phyloP scores from a whole-genome alignment of 1,284 basidiomycete genomes.

The Afroboletus lepidellus region DNA sequence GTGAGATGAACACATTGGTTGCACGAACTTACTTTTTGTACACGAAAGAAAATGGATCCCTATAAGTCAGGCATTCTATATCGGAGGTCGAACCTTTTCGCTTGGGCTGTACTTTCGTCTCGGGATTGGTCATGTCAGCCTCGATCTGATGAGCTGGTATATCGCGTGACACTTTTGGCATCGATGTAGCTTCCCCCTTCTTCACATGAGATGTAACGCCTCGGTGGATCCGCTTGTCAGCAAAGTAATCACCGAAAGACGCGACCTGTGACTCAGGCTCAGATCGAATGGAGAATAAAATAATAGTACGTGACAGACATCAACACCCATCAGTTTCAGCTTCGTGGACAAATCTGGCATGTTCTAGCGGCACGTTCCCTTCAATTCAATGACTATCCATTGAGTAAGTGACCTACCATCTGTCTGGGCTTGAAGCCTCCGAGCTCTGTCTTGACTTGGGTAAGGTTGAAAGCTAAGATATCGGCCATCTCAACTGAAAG shows the following conservation, averaged over 20 bases:
- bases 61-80: conserved; percentile 66
- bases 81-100: conserved; percentile 34
- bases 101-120: conserved; percentile 13
- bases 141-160: conserved; percentile 17
- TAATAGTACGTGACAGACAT: conserved; percentile 39
- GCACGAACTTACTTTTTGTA: conserved; percentile 61
- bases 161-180: not conserved
- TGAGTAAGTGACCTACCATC: conserved; percentile 44
- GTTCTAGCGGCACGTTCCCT: conserved; percentile 34
- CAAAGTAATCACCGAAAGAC: conserved; percentile 77
- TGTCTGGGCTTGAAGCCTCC: conserved; percentile 47
- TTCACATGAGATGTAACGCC: not conserved
- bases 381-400: conserved; percentile 32
- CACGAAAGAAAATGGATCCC: conserved; percentile 66
- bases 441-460: conserved; percentile 44
- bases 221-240: conserved; percentile 46
- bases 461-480: conserved; percentile 74
- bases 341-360: conserved; percentile 62
- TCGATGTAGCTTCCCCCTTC: conserved; percentile 1
- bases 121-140: conserved; percentile 10
- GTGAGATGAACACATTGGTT: not conserved
- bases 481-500: conserved; percentile 69
- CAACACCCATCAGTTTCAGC: conserved; percentile 73
- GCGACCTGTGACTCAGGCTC: conserved; percentile 44
- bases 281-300: conserved; percentile 2